Evolutionary conservation across 2,329 filamentous ascomycete genomes (phyloP).

Genomic region (Amauroascus niger): DNA sequence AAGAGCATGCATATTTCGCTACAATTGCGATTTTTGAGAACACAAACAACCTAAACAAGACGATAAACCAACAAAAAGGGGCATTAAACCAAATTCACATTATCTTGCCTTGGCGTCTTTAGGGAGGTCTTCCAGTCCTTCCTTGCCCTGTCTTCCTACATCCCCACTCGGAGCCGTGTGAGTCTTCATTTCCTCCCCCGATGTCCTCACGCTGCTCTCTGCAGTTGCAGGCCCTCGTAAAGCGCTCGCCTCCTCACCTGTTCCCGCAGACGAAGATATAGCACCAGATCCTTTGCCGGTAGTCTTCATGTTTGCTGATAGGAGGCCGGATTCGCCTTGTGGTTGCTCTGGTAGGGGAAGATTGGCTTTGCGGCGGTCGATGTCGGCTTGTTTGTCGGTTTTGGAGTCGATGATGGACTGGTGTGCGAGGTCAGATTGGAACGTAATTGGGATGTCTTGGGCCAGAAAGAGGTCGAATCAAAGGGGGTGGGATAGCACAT

Average conservation of each 20-base stretch:
- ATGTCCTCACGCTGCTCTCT: slow-evolving; percentile 42
- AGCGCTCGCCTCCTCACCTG: slow-evolving; percentile 31
- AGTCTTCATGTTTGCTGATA: slow-evolving; percentile 58
- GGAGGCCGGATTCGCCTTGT: slow-evolving; percentile 65
- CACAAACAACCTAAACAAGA: too few species aligned
- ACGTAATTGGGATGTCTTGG: background rate
- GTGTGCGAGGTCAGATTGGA: background rate
- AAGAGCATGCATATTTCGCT: too few species aligned
- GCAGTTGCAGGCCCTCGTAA: slow-evolving; percentile 53
- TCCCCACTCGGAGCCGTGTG: slow-evolving; percentile 35
- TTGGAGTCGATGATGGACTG: slow-evolving; percentile 35
- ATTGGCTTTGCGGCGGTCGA: slow-evolving; percentile 59
- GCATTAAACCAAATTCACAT: background rate
- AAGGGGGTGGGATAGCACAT: slow-evolving; percentile 7
- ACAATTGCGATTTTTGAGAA: too few species aligned
- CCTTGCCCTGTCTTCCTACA: slow-evolving; percentile 54
- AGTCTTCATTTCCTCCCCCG: slow-evolving; percentile 47
- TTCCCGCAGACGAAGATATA: slow-evolving; percentile 41
- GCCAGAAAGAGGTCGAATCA: background rate
- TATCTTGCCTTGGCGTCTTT: slow-evolving; percentile 50
- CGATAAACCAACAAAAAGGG: too few species aligned
- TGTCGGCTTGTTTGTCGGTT: slow-evolving; percentile 51
- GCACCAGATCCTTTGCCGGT: slow-evolving; percentile 62
- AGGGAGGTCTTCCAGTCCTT: slow-evolving; percentile 47
- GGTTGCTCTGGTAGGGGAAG: slow-evolving; percentile 72